Base-by-base conservation (phyloP, 129 eudicot genomes). In the Escallonia rubra region DNA sequence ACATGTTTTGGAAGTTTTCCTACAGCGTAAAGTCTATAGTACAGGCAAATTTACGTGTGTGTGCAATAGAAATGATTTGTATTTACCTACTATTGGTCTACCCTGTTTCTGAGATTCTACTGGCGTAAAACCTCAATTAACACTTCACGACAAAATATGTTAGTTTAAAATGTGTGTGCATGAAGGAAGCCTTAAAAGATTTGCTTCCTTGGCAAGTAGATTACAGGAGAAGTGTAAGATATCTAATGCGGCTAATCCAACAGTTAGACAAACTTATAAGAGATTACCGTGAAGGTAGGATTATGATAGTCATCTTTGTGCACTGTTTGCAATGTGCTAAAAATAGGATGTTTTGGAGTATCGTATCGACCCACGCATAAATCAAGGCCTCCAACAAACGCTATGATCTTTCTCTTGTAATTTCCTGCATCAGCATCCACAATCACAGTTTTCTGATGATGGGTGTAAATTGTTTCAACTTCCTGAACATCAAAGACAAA, bases 381-480 rank as follows among this genome's bases (percentile, higher is more conserved):
- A 69, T 93, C 98, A 52, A 93, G 96, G 6, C 98, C 98, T 60
- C 98, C 98, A 78, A 93, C 85, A 79, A 93, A 93, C 34, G 96
- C 90, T 66, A 89, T 72, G 55, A 93, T 89, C 47, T 78, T 82
- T 82, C 98, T 84, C 75, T 72, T 74, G 57, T 70, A 66, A 43
- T 82, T 72, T 51, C 91, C 86, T 0, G 90, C 95, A 78, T 84
- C 92, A 61, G 87, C 86, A 79, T 93, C 98, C 43, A 93, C 88
- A 4, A 89, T 82, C 55, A 93, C 95, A 43, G 92, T 86, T 72
- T 93, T 93, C 74, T 93, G 96, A 79, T 93, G 96, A 81, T 93
- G 98, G 57, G 95, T 86, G 58, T 86, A 93, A 73, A 93, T 86
- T 46, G 88, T 79, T 73, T 81, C 95, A 43, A 76, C 86, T 75